Conservation (phyloP, 1,139 yeast genomes). For the Magnusiomyces tetraspermus region DNA sequence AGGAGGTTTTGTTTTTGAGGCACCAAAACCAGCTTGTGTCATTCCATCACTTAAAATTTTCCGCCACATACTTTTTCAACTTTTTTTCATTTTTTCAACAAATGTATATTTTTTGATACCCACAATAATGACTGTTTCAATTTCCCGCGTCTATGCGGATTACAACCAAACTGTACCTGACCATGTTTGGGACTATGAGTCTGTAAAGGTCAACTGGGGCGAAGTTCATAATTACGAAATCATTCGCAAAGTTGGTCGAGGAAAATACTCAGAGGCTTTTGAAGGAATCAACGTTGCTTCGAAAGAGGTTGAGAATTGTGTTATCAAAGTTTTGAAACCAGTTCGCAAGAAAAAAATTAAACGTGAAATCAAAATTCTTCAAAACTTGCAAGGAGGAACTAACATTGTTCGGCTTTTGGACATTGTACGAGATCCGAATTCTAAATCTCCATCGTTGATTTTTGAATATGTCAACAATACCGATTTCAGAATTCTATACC, state of each 20-base stretch:
- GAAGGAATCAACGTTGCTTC: constrained; percentile 47
- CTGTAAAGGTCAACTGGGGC: constrained; percentile 48
- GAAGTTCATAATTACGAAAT: constrained; percentile 76
- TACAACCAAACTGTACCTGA: constrained; percentile 69
- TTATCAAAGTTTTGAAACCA: constrained; percentile 92
- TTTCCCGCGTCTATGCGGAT: constrained; percentile 82
- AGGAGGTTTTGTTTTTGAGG: too few relatives aligned
- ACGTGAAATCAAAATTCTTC: constrained; percentile 86
- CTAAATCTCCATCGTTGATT: constrained; percentile 86
- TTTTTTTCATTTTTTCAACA: too few relatives aligned
- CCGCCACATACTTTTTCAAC: too few relatives aligned
- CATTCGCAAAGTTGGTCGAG: constrained; percentile 86
- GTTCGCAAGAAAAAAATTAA: constrained; percentile 94
- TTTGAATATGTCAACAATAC: constrained; percentile 87
- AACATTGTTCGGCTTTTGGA: constrained; percentile 76
- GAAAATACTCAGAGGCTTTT: constrained; percentile 95
- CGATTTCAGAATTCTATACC: constrained; percentile 84
- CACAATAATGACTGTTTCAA: constrained; percentile 36
- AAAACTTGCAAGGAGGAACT: constrained; percentile 79
- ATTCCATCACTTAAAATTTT: too few relatives aligned
- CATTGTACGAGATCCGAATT: constrained; percentile 80
- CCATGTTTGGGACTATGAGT: constrained; percentile 87
- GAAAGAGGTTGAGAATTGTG: constrained; percentile 36
- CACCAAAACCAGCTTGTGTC: too few relatives aligned
- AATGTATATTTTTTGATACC: too few relatives aligned